Evolutionary conservation across 225 moss, liverwort and hornwort genomes (phyloP), one percentile per base, ranked within the genome.

Genomic region (Physcomitrellopsis africana): DNA sequence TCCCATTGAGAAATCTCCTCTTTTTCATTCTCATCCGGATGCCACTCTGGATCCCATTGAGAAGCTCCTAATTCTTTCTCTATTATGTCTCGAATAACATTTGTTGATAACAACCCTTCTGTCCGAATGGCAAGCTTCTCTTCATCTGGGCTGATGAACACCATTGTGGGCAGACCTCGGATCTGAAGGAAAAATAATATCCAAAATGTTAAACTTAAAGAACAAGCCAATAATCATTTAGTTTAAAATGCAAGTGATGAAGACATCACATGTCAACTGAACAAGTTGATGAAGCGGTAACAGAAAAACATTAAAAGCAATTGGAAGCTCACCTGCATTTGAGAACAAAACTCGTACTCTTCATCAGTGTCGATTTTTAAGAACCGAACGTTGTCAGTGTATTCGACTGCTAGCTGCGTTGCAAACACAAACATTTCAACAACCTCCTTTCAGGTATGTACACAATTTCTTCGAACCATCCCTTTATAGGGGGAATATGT

Each of bases 291-390:
- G 43, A 14, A 55, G 55, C 27, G 48, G 26, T 71, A 43, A 53
- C 62, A 67, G 60, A 6, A 44, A 71, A 62, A 5, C 29, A 16
- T 8, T 72, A 23, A 44, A 29, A 74, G 26, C 57, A 13, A 7
- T 16, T 6, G 55, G 22, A 15, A 58, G 9, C 72, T 76, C 6
- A 94, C 97, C 90, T 91, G 84, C 97, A 99, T 93, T 86, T 99
- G 93, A 56, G 88, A 77, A 51, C 94, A 90, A 68, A 99, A 91
- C 77, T 99, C 97, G 51, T 94, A 87, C 83, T 99, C 97, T 82
- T 95, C 97, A 69, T 99, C 97, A 10, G 97, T 99, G 73, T 99
- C 97, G 16, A 99, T 91, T 77, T 99, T 99, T 67, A 99, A 53
- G 67, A 99, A 99, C 46, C 93, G 89, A 24, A 99, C 86, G 37